Evolutionary conservation across 2,329 filamentous ascomycete species (phyloP), one percentile per base, ranked within the genome.

Genomic region (Colletotrichum sp.): DNA sequence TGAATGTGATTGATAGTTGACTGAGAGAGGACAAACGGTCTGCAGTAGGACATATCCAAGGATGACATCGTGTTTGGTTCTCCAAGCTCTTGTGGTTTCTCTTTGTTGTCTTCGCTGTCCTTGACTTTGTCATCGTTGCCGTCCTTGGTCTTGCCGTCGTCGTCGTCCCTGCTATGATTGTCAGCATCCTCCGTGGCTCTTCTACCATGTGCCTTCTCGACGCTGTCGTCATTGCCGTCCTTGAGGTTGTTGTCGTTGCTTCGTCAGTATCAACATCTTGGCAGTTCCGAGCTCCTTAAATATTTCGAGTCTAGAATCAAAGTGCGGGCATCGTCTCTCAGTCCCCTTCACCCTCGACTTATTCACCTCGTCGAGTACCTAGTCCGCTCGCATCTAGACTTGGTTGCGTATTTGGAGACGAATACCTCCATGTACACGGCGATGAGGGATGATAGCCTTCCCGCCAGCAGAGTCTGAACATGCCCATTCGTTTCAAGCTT

Each of bases 1-100:
- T 8, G 44, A 21, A 52, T 21, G 1, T 13, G 44, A 13, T 6
- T 52, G n/a, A 21, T 2, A 3, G 1, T 21, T 52, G 44, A n/a
- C 6, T 49, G 9, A n/a, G 0, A n/a, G 39, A 21, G 10, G 2
- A n/a, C 0, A 3, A 1, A 0, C 39, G 44, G n/a, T 2, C 3
- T 52, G 44, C 1, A 52, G 8, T 52, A 12, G 10, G 4, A 49
- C 10, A 21, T 3, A 21, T 5, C 10, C 10, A 52, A 49, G n/a
- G 10, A 52, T 2, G n/a, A 3, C n/a, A 1, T 49, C 18, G 39
- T 49, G 5, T 0, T 3, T 12, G 2, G 39, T n/a, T 12, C 18
- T 49, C 2, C 5, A 12, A 49, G 39, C 3, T 44, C 5, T 44
- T 44, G 3, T 18, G 36, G 8, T 10, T 3, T 5, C 16, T 44